Evolutionary conservation across 2,329 filamentous ascomycete genomes (phyloP).

Genomic region (Penicillium sp.): DNA sequence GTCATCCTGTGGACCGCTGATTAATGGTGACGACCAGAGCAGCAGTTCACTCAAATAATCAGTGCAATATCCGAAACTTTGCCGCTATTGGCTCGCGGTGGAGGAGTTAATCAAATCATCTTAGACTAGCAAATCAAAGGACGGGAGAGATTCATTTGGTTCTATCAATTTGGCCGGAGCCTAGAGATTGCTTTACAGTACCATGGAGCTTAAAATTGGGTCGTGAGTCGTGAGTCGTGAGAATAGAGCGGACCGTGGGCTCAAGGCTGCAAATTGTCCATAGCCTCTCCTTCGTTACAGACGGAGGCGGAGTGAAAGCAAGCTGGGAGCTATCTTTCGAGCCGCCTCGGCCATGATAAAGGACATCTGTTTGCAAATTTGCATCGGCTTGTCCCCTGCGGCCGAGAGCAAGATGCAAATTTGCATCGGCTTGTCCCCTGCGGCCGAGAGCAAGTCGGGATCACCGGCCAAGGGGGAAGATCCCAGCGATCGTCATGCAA

Average conservation of each 20-base stretch:
- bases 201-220: background rate
- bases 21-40: background rate
- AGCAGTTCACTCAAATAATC: background rate
- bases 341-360: background rate
- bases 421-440: background rate
- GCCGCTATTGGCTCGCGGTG: background rate
- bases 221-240: background rate
- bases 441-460: background rate
- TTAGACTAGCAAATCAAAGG: background rate
- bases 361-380: background rate
- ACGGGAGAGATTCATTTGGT: background rate
- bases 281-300: background rate
- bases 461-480: slow-evolving; percentile 8
- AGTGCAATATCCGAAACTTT: background rate
- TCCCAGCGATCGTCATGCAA: background rate
- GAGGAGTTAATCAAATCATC: background rate
- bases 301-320: background rate
- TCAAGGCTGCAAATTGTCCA: background rate
- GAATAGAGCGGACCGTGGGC: background rate
- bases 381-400: background rate
- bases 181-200: background rate
- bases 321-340: background rate
- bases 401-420: background rate
- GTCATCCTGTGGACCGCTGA: slow-evolving; percentile 8
- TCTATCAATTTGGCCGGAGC: background rate